Conservation (phyloP, 306 rosid genomes). For the Quercus aquifolioides region DNA sequence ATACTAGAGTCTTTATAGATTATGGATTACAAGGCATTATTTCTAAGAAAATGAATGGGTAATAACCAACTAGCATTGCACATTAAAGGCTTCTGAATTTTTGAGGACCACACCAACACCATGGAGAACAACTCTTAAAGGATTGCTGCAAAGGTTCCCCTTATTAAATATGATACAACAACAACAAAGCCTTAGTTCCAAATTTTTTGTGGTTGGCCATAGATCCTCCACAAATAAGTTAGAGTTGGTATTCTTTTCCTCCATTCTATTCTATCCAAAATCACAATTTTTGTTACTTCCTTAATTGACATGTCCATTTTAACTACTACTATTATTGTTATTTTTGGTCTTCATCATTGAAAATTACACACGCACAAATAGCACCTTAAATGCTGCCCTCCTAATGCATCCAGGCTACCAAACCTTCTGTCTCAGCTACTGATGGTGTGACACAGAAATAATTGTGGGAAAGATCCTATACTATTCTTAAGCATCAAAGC, state of each 20-base stretch:
- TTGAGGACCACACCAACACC: background rate
- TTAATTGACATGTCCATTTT: too few species aligned
- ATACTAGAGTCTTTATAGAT: background rate
- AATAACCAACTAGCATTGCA: background rate
- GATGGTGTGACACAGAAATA: too few species aligned
- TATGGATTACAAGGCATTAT: background rate
- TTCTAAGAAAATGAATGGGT: background rate
- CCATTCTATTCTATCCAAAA: too few species aligned
- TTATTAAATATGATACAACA: background rate
- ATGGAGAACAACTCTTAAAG: background rate
- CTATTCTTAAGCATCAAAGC: background rate
- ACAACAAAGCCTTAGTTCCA: too few species aligned
- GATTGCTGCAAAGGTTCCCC: background rate
- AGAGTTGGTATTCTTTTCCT: too few species aligned
- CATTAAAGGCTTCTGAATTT: background rate
- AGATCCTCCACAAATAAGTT: too few species aligned
- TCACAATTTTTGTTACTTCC: too few species aligned
- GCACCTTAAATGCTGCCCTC: background rate
- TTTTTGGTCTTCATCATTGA: too few species aligned
- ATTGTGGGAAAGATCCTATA: background rate
- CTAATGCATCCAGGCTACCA: background rate
- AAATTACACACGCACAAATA: background rate
- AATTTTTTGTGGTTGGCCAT: too few species aligned
- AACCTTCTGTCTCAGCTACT: too few species aligned
- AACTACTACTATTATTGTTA: too few species aligned